Conservation (phyloP, 768 basidiomycete species). For the Phanerodontia chrysosporium region DNA sequence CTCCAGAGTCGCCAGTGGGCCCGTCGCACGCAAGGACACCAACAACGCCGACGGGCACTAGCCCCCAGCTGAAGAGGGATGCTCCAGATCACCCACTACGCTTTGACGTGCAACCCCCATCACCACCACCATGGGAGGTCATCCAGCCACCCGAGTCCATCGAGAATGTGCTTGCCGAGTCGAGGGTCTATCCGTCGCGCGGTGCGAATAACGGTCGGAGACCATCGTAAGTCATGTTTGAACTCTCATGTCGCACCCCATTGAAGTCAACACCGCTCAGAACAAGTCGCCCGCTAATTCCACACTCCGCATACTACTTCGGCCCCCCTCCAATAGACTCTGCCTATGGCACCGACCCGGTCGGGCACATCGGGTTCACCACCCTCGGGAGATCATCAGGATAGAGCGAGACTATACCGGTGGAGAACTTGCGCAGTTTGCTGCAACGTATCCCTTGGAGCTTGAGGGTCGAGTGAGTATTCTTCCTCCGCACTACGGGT, state of each 20-base stretch:
- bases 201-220: not conserved
- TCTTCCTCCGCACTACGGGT: not conserved
- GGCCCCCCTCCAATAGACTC: conserved; percentile 74
- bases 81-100: conserved; percentile 34
- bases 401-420: conserved; percentile 90
- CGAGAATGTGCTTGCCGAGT: conserved; percentile 18
- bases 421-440: conserved; percentile 89
- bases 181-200: not conserved
- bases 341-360: conserved; percentile 75
- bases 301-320: conserved; percentile 81
- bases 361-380: conserved; percentile 87
- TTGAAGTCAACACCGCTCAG: conserved; percentile 1
- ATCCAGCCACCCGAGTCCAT: conserved; percentile 45
- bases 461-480: conserved; percentile 83
- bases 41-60: not conserved
- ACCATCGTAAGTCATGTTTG: not conserved
- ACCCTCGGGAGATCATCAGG: conserved; percentile 88
- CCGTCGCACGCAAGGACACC: conserved; percentile 1
- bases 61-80: not conserved
- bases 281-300: conserved; percentile 44
- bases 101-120: conserved; percentile 42
- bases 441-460: conserved; percentile 85
- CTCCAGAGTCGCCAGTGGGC: conserved; percentile 7
- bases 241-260: not conserved
- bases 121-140: conserved; percentile 68